These are phyloP conservation scores for Neurospora sp. DNA, from an alignment of 495 filamentous ascomycete genomes.

Conservation along the genomic window DNA sequence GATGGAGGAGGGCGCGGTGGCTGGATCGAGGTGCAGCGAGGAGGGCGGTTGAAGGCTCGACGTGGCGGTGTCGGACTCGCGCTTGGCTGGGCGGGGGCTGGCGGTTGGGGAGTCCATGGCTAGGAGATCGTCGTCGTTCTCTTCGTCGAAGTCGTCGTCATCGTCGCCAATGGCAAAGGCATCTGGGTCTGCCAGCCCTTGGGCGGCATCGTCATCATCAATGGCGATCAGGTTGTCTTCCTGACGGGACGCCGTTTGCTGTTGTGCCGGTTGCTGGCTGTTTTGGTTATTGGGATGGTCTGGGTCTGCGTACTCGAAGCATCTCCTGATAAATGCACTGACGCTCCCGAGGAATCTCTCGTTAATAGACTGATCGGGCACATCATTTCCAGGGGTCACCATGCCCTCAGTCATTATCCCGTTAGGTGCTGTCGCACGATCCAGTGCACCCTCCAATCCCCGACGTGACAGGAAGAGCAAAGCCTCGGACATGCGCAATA, in stretches of 20 bases:
- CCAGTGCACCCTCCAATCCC: constrained; percentile 65
- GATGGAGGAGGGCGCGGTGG: constrained; percentile 2
- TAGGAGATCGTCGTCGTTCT: constrained; percentile 62
- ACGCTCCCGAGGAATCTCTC: constrained; percentile 85
- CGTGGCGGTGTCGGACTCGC: constrained; percentile 5
- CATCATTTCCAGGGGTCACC: constrained; percentile 18
- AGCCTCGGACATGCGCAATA: constrained; percentile 87
- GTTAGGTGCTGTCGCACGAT: constrained; percentile 26
- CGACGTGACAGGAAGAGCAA: constrained; percentile 83
- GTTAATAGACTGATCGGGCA: constrained; percentile 40
- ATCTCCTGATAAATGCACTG: constrained; percentile 87
- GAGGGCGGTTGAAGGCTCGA: constrained; percentile 8
- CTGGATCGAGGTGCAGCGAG: constrained; percentile 13
- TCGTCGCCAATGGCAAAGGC: constrained; percentile 76
- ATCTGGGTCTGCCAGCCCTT: constrained; percentile 32
- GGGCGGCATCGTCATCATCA: constrained; percentile 8
- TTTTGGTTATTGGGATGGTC: constrained; percentile 58
- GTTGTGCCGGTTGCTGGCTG: constrained; percentile 3
- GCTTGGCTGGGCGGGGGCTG: constrained; percentile 27
- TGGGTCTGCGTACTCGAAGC: constrained; percentile 97
- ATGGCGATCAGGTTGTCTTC: constrained; percentile 13
- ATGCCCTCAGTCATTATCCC: constrained; percentile 23
- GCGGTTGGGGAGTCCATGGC: constrained; percentile 33
- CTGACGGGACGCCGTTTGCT: constrained; percentile 7
- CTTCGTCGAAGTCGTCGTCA: constrained; percentile 50